phyloP scores from a whole-genome alignment of 805 yeast species.

The Lachancea sp. region DNA sequence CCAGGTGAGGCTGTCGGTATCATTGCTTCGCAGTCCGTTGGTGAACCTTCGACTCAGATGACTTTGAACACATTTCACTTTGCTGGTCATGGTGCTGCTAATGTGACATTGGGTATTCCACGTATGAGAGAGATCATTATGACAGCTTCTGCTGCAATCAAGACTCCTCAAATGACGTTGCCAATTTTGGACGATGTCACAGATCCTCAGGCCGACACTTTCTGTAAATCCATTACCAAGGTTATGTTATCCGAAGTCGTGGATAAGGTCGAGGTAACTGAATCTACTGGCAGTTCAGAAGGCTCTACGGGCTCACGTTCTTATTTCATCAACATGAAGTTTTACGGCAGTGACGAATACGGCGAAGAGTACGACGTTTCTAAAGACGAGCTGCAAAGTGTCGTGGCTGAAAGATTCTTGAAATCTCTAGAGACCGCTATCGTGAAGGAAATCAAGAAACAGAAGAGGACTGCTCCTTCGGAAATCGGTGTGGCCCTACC shows the following conservation, averaged over 20 bases:
- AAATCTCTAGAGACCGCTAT: constrained; percentile 64
- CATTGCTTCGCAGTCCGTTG: constrained; percentile 95
- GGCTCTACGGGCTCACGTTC: constrained; percentile 52
- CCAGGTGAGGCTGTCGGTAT: constrained; percentile 99
- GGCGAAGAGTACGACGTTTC: constrained; percentile 83
- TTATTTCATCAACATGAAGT: constrained; percentile 65
- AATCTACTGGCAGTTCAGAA: constrained; percentile 65
- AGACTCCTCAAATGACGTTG: constrained; percentile 98
- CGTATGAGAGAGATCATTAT: constrained; percentile 99
- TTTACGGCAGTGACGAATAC: constrained; percentile 73
- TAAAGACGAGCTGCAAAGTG: constrained; percentile 67
- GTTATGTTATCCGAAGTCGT: constrained; percentile 84
- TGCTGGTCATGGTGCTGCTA: constrained; percentile 99
- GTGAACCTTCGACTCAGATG: constrained; percentile 99
- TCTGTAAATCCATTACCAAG: constrained; percentile 83
- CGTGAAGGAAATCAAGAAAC: constrained; percentile 75
- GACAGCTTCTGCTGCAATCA: constrained; percentile 94
- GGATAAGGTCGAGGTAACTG: constrained; percentile 78
- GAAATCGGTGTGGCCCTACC: constrained; percentile 69
- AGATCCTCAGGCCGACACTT: constrained; percentile 84
- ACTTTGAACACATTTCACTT: constrained; percentile 94
- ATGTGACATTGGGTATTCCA: constrained; percentile 98
- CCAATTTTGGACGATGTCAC: constrained; percentile 76
- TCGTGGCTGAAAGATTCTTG: constrained; percentile 61
- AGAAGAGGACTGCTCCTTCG: constrained; percentile 53